These are phyloP conservation scores for Camellia oleifera DNA, from an alignment of 179 eudicot genomes.

Conservation along the genomic window DNA sequence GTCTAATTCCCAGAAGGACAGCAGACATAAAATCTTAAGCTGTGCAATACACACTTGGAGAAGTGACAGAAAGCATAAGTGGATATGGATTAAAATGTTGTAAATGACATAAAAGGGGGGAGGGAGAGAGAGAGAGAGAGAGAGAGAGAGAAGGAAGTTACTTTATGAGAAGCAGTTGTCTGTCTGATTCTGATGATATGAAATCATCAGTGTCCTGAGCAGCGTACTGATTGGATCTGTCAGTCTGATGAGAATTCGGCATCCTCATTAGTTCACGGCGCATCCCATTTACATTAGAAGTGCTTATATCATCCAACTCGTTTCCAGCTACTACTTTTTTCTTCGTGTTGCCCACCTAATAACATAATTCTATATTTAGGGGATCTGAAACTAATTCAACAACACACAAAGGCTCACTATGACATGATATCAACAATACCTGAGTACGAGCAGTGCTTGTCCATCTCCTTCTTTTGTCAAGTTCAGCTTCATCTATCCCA, in stretches of 20 bases:
- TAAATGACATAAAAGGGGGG: not conserved
- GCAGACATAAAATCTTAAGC: not conserved
- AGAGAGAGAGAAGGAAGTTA: conserved; percentile 26
- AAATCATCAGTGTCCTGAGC: conserved; percentile 68
- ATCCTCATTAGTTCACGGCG: conserved; percentile 82
- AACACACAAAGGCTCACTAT: not conserved
- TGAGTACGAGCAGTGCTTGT: conserved; percentile 74
- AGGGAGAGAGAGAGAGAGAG: not conserved
- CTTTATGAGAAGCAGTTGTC: conserved; percentile 85
- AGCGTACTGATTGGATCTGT: conserved; percentile 44
- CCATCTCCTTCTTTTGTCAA: conserved; percentile 78
- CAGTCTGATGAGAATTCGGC: conserved; percentile 57
- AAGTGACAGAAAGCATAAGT: not conserved
- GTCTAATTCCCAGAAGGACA: not conserved
- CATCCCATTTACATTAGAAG: conserved; percentile 36
- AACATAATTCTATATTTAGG: conserved; percentile 22
- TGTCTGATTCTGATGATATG: conserved; percentile 83
- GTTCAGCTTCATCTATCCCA: conserved; percentile 65
- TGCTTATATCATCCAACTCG: conserved; percentile 53
- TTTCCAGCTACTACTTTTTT: conserved; percentile 55
- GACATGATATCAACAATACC: conserved; percentile 35
- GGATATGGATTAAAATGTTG: not conserved
- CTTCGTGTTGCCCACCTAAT: conserved; percentile 79
- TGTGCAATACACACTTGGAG: not conserved
- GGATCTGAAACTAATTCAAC: conserved; percentile 2